These are phyloP conservation scores for Dalbergia cochinchinensis DNA, from an alignment of 306 rosid species.

Conservation along the genomic window DNA sequence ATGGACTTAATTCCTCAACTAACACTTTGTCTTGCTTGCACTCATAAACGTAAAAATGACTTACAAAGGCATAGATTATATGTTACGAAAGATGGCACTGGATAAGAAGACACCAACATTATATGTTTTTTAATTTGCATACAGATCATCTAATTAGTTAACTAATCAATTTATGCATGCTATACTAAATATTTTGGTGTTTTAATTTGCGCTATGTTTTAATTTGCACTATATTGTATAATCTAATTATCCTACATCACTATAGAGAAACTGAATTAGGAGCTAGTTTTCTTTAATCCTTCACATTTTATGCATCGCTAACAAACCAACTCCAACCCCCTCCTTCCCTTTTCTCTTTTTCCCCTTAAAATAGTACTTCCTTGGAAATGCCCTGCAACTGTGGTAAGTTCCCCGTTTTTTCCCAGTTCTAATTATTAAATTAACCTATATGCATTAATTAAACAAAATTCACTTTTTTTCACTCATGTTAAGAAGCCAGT, in stretches of 20 bases:
- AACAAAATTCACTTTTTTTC: no score
- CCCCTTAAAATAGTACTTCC: no score
- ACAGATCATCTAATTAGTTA: not conserved
- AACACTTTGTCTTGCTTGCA: conserved; percentile 64
- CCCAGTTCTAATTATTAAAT: no score
- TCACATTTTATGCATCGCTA: no score
- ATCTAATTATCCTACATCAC: not conserved
- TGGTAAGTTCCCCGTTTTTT: no score
- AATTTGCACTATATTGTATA: not conserved
- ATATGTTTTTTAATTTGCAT: not conserved
- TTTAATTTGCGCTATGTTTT: not conserved
- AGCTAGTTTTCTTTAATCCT: no score
- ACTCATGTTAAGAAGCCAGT: no score
- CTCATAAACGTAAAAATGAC: conserved; percentile 26
- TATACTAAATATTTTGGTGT: not conserved
- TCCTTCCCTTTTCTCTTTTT: no score
- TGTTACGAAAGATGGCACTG: not conserved
- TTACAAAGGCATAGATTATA: not conserved
- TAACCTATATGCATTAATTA: no score
- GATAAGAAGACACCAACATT: not conserved
- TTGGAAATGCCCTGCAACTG: no score
- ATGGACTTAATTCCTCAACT: conserved; percentile 62
- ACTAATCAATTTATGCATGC: not conserved
- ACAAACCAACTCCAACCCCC: no score
- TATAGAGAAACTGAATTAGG: no score